phyloP scores from a whole-genome alignment of 148 eudicot species.

The Spergularia bocconei region DNA sequence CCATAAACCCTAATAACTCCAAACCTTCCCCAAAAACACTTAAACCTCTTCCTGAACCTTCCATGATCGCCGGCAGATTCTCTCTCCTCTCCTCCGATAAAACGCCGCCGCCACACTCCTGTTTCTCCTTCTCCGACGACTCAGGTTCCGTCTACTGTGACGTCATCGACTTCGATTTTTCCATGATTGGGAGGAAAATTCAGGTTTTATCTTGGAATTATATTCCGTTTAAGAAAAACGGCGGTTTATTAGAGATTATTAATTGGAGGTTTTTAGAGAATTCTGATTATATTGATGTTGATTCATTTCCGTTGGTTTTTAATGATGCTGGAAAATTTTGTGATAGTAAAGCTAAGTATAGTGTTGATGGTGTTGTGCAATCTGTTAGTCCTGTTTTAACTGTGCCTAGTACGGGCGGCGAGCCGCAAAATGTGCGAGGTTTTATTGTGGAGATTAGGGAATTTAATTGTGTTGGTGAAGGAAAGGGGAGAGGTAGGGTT shows the following conservation, averaged over 20 bases:
- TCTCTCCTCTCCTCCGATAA: slow-evolving; percentile 18
- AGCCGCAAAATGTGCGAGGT: slow-evolving; percentile 34
- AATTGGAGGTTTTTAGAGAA: slow-evolving; percentile 40
- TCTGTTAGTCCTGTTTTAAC: slow-evolving; percentile 66
- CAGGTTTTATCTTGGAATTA: slow-evolving; percentile 68
- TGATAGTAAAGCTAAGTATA: slow-evolving; percentile 33
- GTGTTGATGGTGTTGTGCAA: slow-evolving; percentile 42
- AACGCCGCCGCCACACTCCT: slow-evolving; percentile 34
- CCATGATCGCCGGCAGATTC: slow-evolving; percentile 46
- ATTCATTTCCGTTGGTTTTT: slow-evolving; percentile 32
- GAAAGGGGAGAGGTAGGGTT: slow-evolving; percentile 29
- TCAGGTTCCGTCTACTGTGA: slow-evolving; percentile 58
- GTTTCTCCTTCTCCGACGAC: slow-evolving; percentile 60
- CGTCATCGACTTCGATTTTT: slow-evolving; percentile 45
- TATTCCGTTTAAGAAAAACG: slow-evolving; percentile 48
- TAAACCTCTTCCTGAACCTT: slow-evolving; percentile 39
- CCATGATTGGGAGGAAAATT: slow-evolving; percentile 45
- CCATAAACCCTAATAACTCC: slow-evolving; percentile 23
- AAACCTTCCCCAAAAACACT: slow-evolving; percentile 32
- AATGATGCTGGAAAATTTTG: slow-evolving; percentile 22
- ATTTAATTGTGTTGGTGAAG: slow-evolving; percentile 2
- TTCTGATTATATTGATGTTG: slow-evolving; percentile 3
- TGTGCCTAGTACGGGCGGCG: slow-evolving; percentile 40
- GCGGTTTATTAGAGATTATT: slow-evolving; percentile 71
- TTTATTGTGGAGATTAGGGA: slow-evolving; percentile 51